Percentiles rank a stretch among this genome's conserved stretches.
These are phyloP conservation scores for Phytopythium chamaehyphon DNA, from an alignment of 352 stramenopile genomes.

Conservation along the genomic window DNA sequence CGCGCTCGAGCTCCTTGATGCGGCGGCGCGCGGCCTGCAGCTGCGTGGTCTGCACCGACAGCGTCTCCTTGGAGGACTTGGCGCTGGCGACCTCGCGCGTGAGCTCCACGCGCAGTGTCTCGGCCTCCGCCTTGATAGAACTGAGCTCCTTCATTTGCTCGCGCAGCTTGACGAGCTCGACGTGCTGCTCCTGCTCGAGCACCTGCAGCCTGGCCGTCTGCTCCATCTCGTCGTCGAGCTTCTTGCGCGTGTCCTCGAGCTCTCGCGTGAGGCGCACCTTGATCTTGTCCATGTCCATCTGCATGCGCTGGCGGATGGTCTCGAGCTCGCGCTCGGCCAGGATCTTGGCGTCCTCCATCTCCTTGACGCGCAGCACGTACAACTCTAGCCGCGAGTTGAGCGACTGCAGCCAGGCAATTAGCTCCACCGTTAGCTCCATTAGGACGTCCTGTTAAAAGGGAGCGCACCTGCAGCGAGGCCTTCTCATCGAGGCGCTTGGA, in stretches of 20 bases:
- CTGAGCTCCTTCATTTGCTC: constrained; percentile 64
- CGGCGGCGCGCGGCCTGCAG: constrained; percentile 54
- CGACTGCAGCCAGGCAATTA: constrained; percentile 24
- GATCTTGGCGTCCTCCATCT: constrained; percentile 75
- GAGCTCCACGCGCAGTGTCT: constrained; percentile 48
- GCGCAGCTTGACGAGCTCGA: constrained; percentile 71
- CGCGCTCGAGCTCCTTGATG: constrained; percentile 73
- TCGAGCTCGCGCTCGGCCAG: constrained; percentile 73
- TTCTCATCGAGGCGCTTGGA: constrained; percentile 85
- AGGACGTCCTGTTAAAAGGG: too few species aligned
- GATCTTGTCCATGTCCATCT: constrained; percentile 66
- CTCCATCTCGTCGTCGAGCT: constrained; percentile 71
- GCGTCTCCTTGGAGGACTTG: constrained; percentile 69
- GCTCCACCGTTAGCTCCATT: constrained; percentile 7
- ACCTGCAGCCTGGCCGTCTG: constrained; percentile 68
- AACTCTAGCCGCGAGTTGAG: constrained; percentile 79
- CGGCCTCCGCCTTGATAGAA: constrained; percentile 49
- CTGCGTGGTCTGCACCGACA: constrained; percentile 65
- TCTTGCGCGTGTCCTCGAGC: constrained; percentile 78
- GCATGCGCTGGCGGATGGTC: constrained; percentile 76
- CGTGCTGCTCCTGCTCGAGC: constrained; percentile 77
- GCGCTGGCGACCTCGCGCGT: constrained; percentile 56
- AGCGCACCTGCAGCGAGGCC: constrained; percentile 63
- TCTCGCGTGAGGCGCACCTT: constrained; percentile 56
- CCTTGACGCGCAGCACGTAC: constrained; percentile 81